Base-by-base conservation (phyloP, 345 rosid species). In the Pistacia vera region DNA sequence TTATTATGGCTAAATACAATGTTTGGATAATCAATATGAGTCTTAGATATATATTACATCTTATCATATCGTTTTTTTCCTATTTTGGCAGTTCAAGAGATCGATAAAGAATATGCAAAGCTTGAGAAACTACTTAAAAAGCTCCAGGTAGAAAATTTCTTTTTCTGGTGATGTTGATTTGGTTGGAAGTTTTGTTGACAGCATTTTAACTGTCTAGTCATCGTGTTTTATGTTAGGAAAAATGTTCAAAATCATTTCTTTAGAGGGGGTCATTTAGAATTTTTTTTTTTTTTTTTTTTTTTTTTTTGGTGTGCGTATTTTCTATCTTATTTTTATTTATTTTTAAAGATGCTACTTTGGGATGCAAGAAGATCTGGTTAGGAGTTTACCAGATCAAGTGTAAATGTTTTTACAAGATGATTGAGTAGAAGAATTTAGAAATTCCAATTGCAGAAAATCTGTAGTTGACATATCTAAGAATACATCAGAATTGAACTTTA, bases 51-150 rank as follows among this genome's bases (percentile, higher is more conserved):
- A 30, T 30, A 1, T 73, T 22, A n/a, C 60, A 52, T 56, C 51
- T 30, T 61, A 12, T 13, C n/a, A 20, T n/a, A 22, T 64, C 41
- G 16, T 11, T 54, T 18, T 20, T 44, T 44, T 54, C 13, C 28
- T 68, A 0, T 63, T 33, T 78, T 66, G 56, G 58, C 82, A 96
- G 93, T 96, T 79, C 91, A 92, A 81, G 98, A 92, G 44, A 91
- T 96, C 62, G 98, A 96, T 52, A 91, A 86, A 83, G 95, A 90
- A 86, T 84, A 86, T 73, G 97, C 88, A 82, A 91, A 91, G 88
- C 88, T 96, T 77, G 92, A 93, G 60, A 88, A 82, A 83, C 87
- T 88, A 74, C 98, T 93, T 68, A 89, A 75, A 84, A 93, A 88
- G 86, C 98, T 96, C 66, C 99, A 93, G 98, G 99, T 93, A 81